Evolutionary conservation across 2,329 filamentous ascomycete genomes (phyloP).

Genomic region (Pestalotiopsis sp.): DNA sequence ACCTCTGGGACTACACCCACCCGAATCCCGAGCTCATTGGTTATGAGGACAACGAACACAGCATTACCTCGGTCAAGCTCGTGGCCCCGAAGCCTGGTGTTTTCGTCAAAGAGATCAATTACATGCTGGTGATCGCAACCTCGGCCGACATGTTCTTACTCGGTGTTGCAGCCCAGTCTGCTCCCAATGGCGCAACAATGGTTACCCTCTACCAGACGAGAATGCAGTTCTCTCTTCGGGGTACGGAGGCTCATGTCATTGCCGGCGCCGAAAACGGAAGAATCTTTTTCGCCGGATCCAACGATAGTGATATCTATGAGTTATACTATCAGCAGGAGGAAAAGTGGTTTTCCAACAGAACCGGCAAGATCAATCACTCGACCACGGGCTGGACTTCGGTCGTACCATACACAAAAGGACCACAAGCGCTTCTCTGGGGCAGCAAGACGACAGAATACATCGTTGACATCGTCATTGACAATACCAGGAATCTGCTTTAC

Average conservation of each 20-base stretch:
- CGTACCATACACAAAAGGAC: slow-evolving; percentile 48
- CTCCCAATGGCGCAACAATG: slow-evolving; percentile 68
- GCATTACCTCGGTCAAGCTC: slow-evolving; percentile 88
- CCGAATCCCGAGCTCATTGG: slow-evolving; percentile 90
- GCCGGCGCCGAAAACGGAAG: slow-evolving; percentile 82
- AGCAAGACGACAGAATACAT: slow-evolving; percentile 64
- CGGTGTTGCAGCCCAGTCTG: slow-evolving; percentile 73
- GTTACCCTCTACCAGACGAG: slow-evolving; percentile 86
- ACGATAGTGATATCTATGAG: slow-evolving; percentile 87
- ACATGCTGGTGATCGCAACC: slow-evolving; percentile 88
- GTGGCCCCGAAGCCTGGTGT: slow-evolving; percentile 84
- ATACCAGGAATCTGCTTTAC: slow-evolving; percentile 86
- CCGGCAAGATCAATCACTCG: slow-evolving; percentile 87
- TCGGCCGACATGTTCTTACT: slow-evolving; percentile 82
- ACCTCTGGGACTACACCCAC: slow-evolving; percentile 96
- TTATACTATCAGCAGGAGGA: slow-evolving; percentile 97
- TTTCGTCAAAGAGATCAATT: slow-evolving; percentile 82
- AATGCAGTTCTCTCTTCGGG: slow-evolving; percentile 77
- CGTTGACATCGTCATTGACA: slow-evolving; percentile 81
- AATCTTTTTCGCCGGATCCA: slow-evolving; percentile 86
- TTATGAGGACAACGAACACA: slow-evolving; percentile 85
- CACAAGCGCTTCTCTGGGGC: slow-evolving; percentile 50
- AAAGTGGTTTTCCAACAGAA: slow-evolving; percentile 90
- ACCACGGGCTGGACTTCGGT: slow-evolving; percentile 71
- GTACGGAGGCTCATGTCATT: slow-evolving; percentile 76